Evolutionary conservation across 768 basidiomycete genomes (phyloP).

Genomic region (Albatrellus ellisii): DNA sequence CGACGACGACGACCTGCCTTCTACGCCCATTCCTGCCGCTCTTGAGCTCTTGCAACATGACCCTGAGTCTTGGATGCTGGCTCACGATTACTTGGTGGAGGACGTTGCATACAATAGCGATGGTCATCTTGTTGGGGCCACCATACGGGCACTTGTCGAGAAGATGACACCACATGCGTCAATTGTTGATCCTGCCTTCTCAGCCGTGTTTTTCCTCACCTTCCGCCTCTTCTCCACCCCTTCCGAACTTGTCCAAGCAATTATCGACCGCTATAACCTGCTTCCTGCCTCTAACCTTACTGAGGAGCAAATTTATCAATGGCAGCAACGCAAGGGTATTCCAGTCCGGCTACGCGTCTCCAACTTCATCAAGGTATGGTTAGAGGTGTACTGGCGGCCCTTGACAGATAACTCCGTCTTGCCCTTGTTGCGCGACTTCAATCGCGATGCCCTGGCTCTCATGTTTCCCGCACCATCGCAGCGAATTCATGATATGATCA

Average conservation of each 20-base stretch:
- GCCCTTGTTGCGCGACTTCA: conserved; percentile 43
- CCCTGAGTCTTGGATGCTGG: conserved; percentile 38
- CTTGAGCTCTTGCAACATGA: conserved; percentile 20
- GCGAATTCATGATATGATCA: conserved; percentile 58
- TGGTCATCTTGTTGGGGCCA: conserved; percentile 83
- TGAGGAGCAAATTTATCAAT: conserved; percentile 49
- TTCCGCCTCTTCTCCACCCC: conserved; percentile 88
- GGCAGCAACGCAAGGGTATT: conserved; percentile 80
- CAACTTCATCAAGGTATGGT: conserved; percentile 90
- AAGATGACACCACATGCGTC: conserved; percentile 95
- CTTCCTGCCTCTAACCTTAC: conserved; percentile 45
- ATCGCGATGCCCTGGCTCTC: conserved; percentile 40
- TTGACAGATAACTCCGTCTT: conserved; percentile 58
- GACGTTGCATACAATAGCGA: conserved; percentile 89
- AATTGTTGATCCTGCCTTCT: conserved; percentile 78
- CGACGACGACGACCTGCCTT: conserved; percentile 36
- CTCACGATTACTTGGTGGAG: conserved; percentile 69
- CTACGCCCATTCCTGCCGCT: conserved; percentile 28
- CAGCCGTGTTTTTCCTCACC: conserved; percentile 87
- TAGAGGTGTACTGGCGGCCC: conserved; percentile 83
- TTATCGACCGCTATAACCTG: conserved; percentile 78
- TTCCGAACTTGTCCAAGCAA: conserved; percentile 54
- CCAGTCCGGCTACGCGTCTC: conserved; percentile 86
- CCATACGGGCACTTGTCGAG: conserved; percentile 81
- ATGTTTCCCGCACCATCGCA: conserved; percentile 61